A percentile compares a stretch with the other conserved stretches of the same genome.
Evolutionary conservation across 768 basidiomycete species (phyloP).

Genomic region (Rhizopogon sp.): DNA sequence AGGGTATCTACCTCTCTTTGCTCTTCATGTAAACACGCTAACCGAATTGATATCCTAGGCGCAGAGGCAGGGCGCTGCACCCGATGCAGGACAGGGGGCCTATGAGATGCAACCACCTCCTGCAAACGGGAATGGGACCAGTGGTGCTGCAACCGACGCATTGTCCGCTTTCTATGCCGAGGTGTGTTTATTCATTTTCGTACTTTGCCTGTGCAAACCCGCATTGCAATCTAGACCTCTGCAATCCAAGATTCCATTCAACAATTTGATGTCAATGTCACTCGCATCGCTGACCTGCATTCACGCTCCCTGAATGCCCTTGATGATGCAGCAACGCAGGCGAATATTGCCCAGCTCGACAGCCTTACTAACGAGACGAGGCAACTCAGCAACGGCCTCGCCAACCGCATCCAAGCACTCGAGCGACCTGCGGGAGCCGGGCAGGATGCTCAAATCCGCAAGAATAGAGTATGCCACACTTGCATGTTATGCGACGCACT

Average conservation of each 20-base stretch:
- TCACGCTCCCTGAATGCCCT: constrained; percentile 45
- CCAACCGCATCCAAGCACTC: constrained; percentile 54
- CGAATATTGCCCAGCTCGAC: constrained; percentile 45
- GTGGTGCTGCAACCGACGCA: constrained; percentile 3
- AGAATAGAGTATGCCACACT: constrained; percentile 22
- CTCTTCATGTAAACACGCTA: constrained; percentile 44
- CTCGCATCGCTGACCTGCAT: constrained; percentile 43
- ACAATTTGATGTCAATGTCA: constrained; percentile 41
- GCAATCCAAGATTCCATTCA: constrained; percentile 42
- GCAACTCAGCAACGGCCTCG: constrained; percentile 50
- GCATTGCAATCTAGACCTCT: constrained; percentile 31
- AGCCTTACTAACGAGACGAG: constrained; percentile 56
- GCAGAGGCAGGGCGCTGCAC: constrained; percentile 44
- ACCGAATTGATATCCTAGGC: constrained; percentile 49
- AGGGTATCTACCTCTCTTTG: constrained; percentile 60
- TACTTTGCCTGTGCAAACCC: not conserved
- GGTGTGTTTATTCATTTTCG: constrained; percentile 8
- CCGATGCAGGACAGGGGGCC: constrained; percentile 19
- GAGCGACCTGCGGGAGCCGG: constrained; percentile 36
- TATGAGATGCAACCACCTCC: constrained; percentile 22
- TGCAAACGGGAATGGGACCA: constrained; percentile 24
- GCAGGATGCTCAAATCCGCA: constrained; percentile 43
- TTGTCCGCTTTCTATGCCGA: constrained; percentile 29
- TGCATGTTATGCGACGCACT: not conserved
- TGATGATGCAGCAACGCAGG: constrained; percentile 39